phyloP scores from a whole-genome alignment of 805 yeast species.

The Cyberlindnera galapagoensis region DNA sequence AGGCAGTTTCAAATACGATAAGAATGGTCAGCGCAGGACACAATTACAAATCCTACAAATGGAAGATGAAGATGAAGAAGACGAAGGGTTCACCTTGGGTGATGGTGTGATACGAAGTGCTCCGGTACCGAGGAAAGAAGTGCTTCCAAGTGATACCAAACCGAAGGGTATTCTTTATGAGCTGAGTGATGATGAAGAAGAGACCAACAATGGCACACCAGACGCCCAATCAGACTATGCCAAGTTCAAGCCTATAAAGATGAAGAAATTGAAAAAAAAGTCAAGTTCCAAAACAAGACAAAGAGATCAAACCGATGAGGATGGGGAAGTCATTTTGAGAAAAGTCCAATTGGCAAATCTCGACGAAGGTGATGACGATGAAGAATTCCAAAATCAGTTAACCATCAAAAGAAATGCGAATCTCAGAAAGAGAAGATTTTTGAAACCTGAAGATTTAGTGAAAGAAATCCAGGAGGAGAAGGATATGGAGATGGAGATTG shows the following conservation, averaged over 20 bases:
- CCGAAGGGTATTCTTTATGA: slow-evolving; percentile 9
- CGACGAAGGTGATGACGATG: slow-evolving; percentile 19
- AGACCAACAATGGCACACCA: too few species aligned
- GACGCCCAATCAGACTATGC: slow-evolving; percentile 18
- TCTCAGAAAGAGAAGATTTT: slow-evolving; percentile 13
- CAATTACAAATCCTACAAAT: slow-evolving; percentile 15
- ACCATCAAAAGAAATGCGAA: slow-evolving; percentile 16
- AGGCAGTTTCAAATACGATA: slow-evolving; percentile 9
- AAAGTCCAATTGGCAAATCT: slow-evolving; percentile 23
- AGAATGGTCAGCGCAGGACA: slow-evolving; percentile 11
- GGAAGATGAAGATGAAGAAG: slow-evolving; percentile 4
- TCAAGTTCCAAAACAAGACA: slow-evolving; percentile 6
- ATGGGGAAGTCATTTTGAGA: slow-evolving; percentile 20
- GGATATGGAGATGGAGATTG: slow-evolving; percentile 13
- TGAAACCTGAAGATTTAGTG: slow-evolving; percentile 18
- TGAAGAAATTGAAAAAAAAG: slow-evolving; percentile 24
- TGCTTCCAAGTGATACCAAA: not conserved
- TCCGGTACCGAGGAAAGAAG: not conserved
- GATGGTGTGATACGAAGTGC: slow-evolving; percentile 5
- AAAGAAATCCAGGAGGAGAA: slow-evolving; percentile 16
- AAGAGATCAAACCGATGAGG: slow-evolving; percentile 10
- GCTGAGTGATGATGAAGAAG: slow-evolving; percentile 11
- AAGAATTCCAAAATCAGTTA: slow-evolving; percentile 22
- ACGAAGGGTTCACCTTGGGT: slow-evolving; percentile 13
- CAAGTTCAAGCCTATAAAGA: slow-evolving; percentile 24